Percentiles rank a stretch among this genome's conserved stretches.
Conservation (phyloP, 2,329 filamentous ascomycete species). For the Cercospora sp. region DNA sequence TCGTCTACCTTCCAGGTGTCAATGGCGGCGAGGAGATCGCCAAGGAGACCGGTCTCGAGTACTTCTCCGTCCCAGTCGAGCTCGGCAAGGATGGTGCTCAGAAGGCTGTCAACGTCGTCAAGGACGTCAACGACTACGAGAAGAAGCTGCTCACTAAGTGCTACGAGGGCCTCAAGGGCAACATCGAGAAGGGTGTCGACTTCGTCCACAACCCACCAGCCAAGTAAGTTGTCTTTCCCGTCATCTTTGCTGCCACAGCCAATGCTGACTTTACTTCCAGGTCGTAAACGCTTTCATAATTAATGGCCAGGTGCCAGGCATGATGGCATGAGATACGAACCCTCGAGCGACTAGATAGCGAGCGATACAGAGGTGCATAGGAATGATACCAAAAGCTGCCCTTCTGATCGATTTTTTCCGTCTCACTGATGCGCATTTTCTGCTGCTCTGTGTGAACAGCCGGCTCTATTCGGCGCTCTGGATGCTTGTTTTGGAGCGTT, state of each 20-base stretch:
- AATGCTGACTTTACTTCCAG: constrained; percentile 2
- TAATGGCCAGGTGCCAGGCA: constrained; percentile 7
- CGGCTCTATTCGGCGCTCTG: background rate
- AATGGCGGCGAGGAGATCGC: constrained; percentile 81
- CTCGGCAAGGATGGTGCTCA: constrained; percentile 81
- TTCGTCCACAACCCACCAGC: constrained; percentile 85
- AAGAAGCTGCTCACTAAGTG: constrained; percentile 78
- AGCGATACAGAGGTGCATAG: constrained; percentile 20
- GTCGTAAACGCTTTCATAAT: constrained; percentile 3
- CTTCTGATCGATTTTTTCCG: background rate
- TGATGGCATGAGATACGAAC: constrained; percentile 17
- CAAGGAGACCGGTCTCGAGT: constrained; percentile 81
- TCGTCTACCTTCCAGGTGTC: constrained; percentile 90
- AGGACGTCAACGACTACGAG: constrained; percentile 78
- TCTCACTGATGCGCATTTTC: background rate
- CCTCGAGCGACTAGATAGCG: constrained; percentile 16
- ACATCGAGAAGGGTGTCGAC: constrained; percentile 90
- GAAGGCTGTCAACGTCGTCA: constrained; percentile 79
- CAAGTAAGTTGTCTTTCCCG: constrained; percentile 60
- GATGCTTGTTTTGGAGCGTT: background rate
- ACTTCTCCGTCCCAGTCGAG: constrained; percentile 94
- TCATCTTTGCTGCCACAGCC: background rate
- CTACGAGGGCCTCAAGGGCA: constrained; percentile 78
- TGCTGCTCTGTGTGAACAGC: background rate
- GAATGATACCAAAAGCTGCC: constrained; percentile 20